A percentile compares a stretch with the other conserved stretches of the same genome.
phyloP scores from a whole-genome alignment of 768 basidiomycete genomes.

The Boletus pseudopeckii region DNA sequence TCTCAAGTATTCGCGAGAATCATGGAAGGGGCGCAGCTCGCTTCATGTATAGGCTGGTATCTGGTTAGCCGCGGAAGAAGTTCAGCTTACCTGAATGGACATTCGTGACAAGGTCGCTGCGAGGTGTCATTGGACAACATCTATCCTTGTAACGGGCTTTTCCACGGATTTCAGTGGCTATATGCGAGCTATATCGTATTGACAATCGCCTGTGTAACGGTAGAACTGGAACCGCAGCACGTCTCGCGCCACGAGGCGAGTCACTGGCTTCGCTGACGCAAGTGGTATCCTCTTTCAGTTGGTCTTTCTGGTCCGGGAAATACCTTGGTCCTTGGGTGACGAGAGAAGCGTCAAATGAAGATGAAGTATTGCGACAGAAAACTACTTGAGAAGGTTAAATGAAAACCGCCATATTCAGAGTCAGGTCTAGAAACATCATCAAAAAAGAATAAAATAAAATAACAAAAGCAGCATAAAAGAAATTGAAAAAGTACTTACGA shows the following conservation, averaged over 20 bases:
- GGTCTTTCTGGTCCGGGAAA: background rate
- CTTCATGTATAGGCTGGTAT: background rate
- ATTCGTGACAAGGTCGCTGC: background rate
- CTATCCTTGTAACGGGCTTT: background rate
- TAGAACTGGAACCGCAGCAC: background rate
- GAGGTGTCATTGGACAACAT: no score
- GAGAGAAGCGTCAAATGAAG: background rate
- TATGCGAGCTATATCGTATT: background rate
- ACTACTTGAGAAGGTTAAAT: background rate
- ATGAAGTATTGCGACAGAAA: background rate
- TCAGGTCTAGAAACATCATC: background rate
- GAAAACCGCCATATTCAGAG: background rate
- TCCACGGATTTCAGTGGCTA: background rate
- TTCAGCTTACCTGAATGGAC: background rate
- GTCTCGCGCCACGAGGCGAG: no score
- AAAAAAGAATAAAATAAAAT: background rate
- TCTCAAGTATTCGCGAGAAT: background rate
- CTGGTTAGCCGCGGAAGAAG: background rate
- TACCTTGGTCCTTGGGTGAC: background rate
- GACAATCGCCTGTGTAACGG: background rate
- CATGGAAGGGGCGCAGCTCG: no score
- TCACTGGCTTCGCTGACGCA: background rate
- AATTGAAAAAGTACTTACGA: constrained; percentile 2
- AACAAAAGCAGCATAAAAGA: background rate
- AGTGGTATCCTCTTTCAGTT: background rate